A percentile compares a stretch with the other conserved stretches of the same genome.
phyloP scores from a whole-genome alignment of 352 stramenopile species.

The Phytophthora nicotianae region DNA sequence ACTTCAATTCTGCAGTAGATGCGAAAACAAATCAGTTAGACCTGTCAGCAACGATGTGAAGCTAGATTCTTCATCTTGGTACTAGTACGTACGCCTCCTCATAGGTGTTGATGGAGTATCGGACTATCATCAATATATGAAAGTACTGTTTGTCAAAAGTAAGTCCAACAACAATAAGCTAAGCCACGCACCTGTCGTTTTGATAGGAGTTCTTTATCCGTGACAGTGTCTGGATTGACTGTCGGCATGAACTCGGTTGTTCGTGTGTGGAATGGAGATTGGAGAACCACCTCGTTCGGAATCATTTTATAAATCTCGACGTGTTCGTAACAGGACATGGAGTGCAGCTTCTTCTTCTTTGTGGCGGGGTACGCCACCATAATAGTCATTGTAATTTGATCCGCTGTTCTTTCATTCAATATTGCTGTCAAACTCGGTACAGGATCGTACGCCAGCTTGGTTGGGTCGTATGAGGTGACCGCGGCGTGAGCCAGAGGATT shows the following conservation, averaged over 20 bases:
- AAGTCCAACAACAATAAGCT: not conserved
- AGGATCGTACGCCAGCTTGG: constrained; percentile 73
- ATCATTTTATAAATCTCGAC: constrained; percentile 88
- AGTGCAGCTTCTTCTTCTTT: constrained; percentile 61
- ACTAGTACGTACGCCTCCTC: constrained; percentile 31
- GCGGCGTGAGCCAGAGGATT: constrained; percentile 71
- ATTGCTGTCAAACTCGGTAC: constrained; percentile 58
- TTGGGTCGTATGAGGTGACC: constrained; percentile 65
- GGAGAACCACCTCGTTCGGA: constrained; percentile 59
- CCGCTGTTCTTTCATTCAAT: constrained; percentile 35
- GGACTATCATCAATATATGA: constrained; percentile 6
- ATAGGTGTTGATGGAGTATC: constrained; percentile 24
- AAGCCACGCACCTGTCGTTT: constrained; percentile 26
- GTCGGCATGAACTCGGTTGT: constrained; percentile 50
- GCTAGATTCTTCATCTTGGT: not conserved
- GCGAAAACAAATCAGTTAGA: constrained; percentile 6
- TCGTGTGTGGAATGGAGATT: constrained; percentile 59
- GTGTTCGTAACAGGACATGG: constrained; percentile 63
- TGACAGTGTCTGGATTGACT: constrained; percentile 24
- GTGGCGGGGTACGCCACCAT: constrained; percentile 68
- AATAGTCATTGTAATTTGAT: constrained; percentile 42
- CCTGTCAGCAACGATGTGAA: not conserved
- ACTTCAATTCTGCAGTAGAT: constrained; percentile 29
- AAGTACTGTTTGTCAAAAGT: not conserved
- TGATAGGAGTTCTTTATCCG: constrained; percentile 28